These are phyloP conservation scores for Penicillium sp. DNA, from an alignment of 2,329 filamentous ascomycete species.

Conservation along the genomic window DNA sequence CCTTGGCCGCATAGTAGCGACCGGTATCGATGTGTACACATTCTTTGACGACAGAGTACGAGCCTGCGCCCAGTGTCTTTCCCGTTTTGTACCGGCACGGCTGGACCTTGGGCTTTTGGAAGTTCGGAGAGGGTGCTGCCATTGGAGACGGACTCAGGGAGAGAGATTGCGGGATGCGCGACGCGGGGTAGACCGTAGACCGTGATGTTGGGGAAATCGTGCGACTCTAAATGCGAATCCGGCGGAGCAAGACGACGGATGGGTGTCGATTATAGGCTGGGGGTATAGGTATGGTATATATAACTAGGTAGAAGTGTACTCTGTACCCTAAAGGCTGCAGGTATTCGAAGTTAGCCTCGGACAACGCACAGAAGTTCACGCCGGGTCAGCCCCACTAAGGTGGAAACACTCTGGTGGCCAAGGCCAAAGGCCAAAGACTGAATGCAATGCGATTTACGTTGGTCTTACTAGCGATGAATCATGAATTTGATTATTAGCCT, in stretches of 20 bases:
- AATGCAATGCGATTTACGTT: neutral
- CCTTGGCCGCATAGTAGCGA: constrained; percentile 96
- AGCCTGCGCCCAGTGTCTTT: constrained; percentile 93
- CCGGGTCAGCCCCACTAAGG: constrained; percentile 14
- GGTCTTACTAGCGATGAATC: too few relatives aligned
- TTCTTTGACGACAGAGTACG: constrained; percentile 97
- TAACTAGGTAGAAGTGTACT: too few relatives aligned
- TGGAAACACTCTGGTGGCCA: neutral
- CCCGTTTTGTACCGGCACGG: constrained; percentile 98
- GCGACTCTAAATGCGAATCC: neutral
- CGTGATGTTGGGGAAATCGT: neutral
- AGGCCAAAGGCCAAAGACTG: neutral
- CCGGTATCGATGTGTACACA: constrained; percentile 98
- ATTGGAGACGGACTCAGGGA: constrained; percentile 21
- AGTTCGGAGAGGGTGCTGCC: constrained; percentile 30
- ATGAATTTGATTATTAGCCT: too few relatives aligned
- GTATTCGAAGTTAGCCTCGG: constrained; percentile 14
- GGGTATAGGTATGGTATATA: too few relatives aligned
- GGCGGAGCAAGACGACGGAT: neutral
- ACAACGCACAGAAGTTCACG: neutral
- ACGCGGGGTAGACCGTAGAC: neutral
- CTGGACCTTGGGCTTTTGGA: constrained; percentile 65
- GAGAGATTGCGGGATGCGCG: neutral
- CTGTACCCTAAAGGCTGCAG: too few relatives aligned
- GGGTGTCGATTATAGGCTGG: neutral